Base-by-base conservation (phyloP, 768 basidiomycete species). In the Dentipellis sp. region DNA sequence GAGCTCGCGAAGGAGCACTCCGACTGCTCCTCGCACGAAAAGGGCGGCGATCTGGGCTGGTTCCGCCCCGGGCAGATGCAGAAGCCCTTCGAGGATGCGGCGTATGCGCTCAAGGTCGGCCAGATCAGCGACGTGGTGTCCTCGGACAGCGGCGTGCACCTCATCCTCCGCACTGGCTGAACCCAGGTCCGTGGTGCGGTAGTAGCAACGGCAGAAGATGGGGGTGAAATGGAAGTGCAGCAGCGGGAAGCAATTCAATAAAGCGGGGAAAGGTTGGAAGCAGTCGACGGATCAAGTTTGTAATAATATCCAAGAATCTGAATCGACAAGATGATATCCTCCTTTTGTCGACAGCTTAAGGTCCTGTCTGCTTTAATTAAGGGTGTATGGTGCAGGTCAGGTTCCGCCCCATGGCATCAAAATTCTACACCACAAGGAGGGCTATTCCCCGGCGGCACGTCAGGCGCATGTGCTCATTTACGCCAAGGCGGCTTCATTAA, bases 31-130 rank as follows among this genome's bases (percentile, higher is more conserved):
- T 93, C 90, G 39, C 88, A 94, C 65, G 68, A 77, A 19, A 78
- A 88, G 59, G 78, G 77, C 2, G 97, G 97, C 1, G 94, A 99
- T 69, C 80, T 99, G 6, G 92, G 97, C 0, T 77, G 76, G 75
- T 99, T 99, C 65, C 80, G 78, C 1, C 81, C 71, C 16, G 88
- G 86, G 0, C 87, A 91, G 74, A 99, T 99, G 97, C 97, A 99
- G 72, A 93, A 91, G 72, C 86, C 92, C 37, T 99, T 99, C 65
- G 94, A 97, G 72, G 92, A 94, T 34, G 88, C 91, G 35, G 75
- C 90, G 10, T 94, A 79, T 69, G 79, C 72, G 2, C 75, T 94
- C 59, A 66, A 82, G 50, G 78, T 86, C 19, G 89, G 84, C 8
- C 71, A 88, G 71, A 84, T 94, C 66, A 91, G 89, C 69, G 86